These are phyloP conservation scores for Globisporangium yorkense DNA, from an alignment of 352 stramenopile genomes.

Conservation along the genomic window DNA sequence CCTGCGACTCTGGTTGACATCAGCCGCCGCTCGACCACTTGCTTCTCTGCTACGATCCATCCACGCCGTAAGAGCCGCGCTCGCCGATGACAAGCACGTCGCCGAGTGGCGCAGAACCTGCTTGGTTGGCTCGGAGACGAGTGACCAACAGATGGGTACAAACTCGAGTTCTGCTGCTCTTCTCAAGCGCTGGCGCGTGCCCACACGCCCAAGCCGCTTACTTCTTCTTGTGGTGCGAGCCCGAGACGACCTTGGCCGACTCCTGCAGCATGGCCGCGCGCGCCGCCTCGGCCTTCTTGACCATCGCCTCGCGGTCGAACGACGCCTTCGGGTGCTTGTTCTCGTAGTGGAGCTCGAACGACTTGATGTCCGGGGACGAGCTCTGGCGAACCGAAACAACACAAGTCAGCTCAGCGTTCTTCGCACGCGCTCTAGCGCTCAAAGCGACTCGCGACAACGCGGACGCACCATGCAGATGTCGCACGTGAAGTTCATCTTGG, in stretches of 20 bases:
- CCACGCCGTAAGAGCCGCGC: background rate
- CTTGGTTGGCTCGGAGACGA: background rate
- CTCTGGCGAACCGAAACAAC: slow-evolving; percentile 19
- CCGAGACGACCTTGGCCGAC: slow-evolving; percentile 15
- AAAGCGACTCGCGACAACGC: no score
- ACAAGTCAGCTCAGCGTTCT: background rate
- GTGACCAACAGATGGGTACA: background rate
- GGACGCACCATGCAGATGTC: slow-evolving; percentile 57
- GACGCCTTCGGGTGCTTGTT: slow-evolving; percentile 53
- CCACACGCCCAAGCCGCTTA: slow-evolving; percentile 4
- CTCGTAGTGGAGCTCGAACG: slow-evolving; percentile 46
- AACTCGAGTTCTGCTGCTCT: background rate
- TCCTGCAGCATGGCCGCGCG: slow-evolving; percentile 27
- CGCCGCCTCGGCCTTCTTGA: slow-evolving; percentile 43
- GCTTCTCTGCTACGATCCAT: background rate
- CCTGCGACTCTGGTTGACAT: background rate
- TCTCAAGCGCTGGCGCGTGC: background rate
- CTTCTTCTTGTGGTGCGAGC: slow-evolving; percentile 50
- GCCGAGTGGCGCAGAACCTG: background rate
- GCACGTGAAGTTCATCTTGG: slow-evolving; percentile 68
- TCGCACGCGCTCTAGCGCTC: no score
- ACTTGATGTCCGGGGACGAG: slow-evolving; percentile 58
- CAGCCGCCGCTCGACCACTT: background rate
- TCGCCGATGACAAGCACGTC: background rate
- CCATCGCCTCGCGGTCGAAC: slow-evolving; percentile 47